phyloP scores from a whole-genome alignment of 257 asterid genomes.

The Gentiana straminea region DNA sequence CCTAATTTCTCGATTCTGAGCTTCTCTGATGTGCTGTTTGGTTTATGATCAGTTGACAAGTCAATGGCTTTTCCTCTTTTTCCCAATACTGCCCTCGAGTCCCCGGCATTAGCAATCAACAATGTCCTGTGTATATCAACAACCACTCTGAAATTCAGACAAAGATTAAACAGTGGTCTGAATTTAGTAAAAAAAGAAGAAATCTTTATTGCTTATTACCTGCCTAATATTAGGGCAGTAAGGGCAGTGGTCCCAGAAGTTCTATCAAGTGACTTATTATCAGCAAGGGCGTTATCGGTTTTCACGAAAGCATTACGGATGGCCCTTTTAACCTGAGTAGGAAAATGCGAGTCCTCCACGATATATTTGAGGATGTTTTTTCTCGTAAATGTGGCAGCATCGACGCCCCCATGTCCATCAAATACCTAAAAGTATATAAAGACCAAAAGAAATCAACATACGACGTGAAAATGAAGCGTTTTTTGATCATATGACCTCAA shows the following conservation, averaged over 20 bases:
- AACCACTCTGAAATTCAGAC: too few species aligned
- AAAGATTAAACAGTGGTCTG: neutral
- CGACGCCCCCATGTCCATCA: conserved; percentile 82
- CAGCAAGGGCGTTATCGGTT: conserved; percentile 68
- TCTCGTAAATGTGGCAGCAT: conserved; percentile 70
- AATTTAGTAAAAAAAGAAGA: neutral
- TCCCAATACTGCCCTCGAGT: conserved; percentile 82
- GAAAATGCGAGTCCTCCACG: conserved; percentile 64
- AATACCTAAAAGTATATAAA: conserved; percentile 45
- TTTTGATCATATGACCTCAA: neutral
- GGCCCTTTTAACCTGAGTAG: conserved; percentile 49
- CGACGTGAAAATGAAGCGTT: neutral
- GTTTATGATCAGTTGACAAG: conserved; percentile 77
- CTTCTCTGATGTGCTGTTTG: conserved; percentile 58
- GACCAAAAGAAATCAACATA: conserved; percentile 1
- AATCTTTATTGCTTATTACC: conserved; percentile 27
- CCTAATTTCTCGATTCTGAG: conserved; percentile 68
- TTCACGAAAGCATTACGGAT: conserved; percentile 62
- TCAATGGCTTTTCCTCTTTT: conserved; percentile 77
- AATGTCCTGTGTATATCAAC: conserved; percentile 34
- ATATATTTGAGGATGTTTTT: conserved; percentile 54
- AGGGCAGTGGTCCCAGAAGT: conserved; percentile 76
- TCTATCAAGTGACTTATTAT: conserved; percentile 48
- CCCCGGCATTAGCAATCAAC: conserved; percentile 79
- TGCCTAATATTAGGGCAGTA: conserved; percentile 56